Evolutionary conservation across 768 basidiomycete species (phyloP), one percentile per base, ranked within the genome.

Genomic region (Naematelia encephala): DNA sequence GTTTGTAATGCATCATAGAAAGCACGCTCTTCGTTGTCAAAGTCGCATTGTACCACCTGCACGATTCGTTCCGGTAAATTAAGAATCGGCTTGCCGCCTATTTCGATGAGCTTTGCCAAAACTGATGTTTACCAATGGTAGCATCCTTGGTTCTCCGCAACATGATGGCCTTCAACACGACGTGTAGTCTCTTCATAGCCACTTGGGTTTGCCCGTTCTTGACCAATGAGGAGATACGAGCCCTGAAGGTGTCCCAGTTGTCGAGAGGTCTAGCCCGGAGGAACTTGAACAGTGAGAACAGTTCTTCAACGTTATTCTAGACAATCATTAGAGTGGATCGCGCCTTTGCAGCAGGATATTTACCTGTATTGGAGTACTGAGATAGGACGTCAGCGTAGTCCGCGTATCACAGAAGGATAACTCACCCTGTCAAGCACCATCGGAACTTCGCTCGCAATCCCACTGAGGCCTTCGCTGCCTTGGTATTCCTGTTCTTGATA

Each of bases 201-300:
- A 76, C 29, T 57, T 75, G 73, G 83, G 85, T 54, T 73, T 81
- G 28, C 83, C 90, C 60, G 60, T 67, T 80, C 75, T 89, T 91
- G 50, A 96, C 84, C 1, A 91, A 91, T 61, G 86, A 83, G 0
- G 84, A 83, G 49, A 99, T 90, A 49, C 86, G 83, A 11, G 80
- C 79, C 52, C 88, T 88, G 81, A 97, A 99, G 2, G 80, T 83
- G 3, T 83, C 75, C 86, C 86, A 90, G 34, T 89, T 83, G 58
- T 87, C 86, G 27, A 93, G 80, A 0, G 92, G 94, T 63, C 84
- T 85, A 1, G 67, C 81, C 3, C 87, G 86, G 25, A 98, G 79
- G 78, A 98, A 99, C 59, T 89, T 87, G 68, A 98, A 82, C 29
- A 98, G 80, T 2, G 91, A 88, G 72, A 84, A 96, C 4, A 99